Evolutionary conservation across 2,329 filamentous ascomycete species (phyloP), one percentile per base, ranked within the genome.

Genomic region (Pseudofabraea citricarpa): DNA sequence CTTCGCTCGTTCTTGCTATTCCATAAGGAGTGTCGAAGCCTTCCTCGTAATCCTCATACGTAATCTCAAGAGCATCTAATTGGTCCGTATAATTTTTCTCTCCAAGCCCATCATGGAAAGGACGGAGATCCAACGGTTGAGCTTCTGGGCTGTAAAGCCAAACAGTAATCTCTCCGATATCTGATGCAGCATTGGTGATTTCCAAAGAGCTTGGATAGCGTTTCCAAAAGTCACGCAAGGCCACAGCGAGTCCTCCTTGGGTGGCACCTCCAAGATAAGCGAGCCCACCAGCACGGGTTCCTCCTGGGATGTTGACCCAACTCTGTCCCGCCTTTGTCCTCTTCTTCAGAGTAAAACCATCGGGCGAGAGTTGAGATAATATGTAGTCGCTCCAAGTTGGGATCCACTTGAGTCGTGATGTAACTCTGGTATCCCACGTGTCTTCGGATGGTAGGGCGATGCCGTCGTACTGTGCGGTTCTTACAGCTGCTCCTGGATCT

Each of bases 181-280:
- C 71, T 0, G 66, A 64, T 0, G 67, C 68, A 0, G 76, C 73
- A 40, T 75, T 69, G 0, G 67, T 60, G 9, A 83, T 68, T 35
- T 82, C 78, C 4, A 83, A 58, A 3, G 73, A 69, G 0, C 75
- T 77, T 0, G 79, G 79, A 49, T 78, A 81, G 12, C 74, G 69
- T 63, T 83, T 75, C 79, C 79, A 83, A 56, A 83, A 83, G 51
- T 82, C 71, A 3, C 73, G 70, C 37, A 80, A 65, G 1, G 75
- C 77, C 5, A 83, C 57, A 1, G 74, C 78, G 2, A 83, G 64
- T 10, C 79, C 79, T n/a, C 79, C 79, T 3, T 63, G 60, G 0
- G 67, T 72, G 5, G 77, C 73, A 8, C 73, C 72, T 2, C 79
- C 79, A 1, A 83, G 68, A 48, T 82, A 83, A 0, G 71, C 75